phyloP scores from a whole-genome alignment of 208 protist genomes.

The Trypanosoma congolense region DNA sequence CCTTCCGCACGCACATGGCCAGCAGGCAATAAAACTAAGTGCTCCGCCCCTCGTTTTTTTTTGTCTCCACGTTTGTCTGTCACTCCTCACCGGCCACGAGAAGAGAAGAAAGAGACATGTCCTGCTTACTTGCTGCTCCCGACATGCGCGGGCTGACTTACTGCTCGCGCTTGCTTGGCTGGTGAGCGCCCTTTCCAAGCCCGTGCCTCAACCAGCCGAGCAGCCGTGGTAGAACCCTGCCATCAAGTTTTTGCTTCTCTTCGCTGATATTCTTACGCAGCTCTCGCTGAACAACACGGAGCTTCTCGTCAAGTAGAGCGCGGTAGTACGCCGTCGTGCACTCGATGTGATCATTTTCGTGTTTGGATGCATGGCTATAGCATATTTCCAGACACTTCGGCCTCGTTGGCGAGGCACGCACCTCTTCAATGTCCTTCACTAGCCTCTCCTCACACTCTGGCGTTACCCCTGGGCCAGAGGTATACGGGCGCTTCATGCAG shows the following conservation, averaged over 20 bases:
- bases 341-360: slow-evolving; percentile 74
- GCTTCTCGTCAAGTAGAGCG: slow-evolving; percentile 78
- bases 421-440: slow-evolving; percentile 76
- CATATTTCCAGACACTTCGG: slow-evolving; percentile 83
- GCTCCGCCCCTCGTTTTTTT: too few species aligned
- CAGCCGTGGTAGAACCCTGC: slow-evolving; percentile 29
- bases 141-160: too few species aligned
- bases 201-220: slow-evolving; percentile 22
- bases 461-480: slow-evolving; percentile 20
- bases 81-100: too few species aligned
- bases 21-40: too few species aligned
- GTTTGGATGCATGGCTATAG: slow-evolving; percentile 61
- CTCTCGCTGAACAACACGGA: slow-evolving; percentile 65
- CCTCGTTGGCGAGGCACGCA: slow-evolving; percentile 51
- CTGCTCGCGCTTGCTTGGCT: slow-evolving; percentile 2
- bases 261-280: slow-evolving; percentile 62
- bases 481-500: slow-evolving; percentile 78
- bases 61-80: too few species aligned
- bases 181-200: slow-evolving; percentile 20
- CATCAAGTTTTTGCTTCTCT: slow-evolving; percentile 20
- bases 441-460: slow-evolving; percentile 56
- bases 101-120: too few species aligned
- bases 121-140: too few species aligned
- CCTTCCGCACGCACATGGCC: too few species aligned
- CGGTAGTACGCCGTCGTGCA: slow-evolving; percentile 83